Evolutionary conservation across 2,329 filamentous ascomycete genomes (phyloP).

Genomic region (Trichoderma asperellum): DNA sequence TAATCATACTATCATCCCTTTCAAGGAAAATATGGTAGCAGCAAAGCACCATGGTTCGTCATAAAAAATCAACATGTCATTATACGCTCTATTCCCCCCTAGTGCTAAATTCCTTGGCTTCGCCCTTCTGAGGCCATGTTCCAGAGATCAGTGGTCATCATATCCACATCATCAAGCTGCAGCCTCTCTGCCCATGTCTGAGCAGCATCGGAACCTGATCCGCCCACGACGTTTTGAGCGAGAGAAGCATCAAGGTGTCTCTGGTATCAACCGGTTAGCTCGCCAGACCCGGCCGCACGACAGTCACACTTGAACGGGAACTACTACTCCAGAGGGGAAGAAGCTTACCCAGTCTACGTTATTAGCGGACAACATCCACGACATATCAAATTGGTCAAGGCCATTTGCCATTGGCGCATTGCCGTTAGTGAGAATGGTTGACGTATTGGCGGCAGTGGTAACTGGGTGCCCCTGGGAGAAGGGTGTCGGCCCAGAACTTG

Average conservation of each 20-base stretch:
- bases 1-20: not conserved
- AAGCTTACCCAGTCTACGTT: constrained; percentile 47
- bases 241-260: constrained; percentile 39
- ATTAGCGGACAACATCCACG: constrained; percentile 42
- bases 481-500: constrained; percentile 12
- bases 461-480: not conserved
- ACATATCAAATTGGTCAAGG: constrained; percentile 40
- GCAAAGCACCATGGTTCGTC: not conserved
- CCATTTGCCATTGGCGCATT: constrained; percentile 9
- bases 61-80: not conserved
- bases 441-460: not conserved
- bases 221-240: constrained; percentile 39
- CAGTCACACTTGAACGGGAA: no score
- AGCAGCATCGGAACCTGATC: constrained; percentile 36
- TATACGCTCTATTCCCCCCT: not conserved
- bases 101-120: constrained; percentile 9
- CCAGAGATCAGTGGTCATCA: constrained; percentile 36
- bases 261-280: constrained; percentile 4
- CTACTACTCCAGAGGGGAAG: not conserved
- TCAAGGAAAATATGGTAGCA: not conserved
- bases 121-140: constrained; percentile 26
- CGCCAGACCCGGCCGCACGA: not conserved
- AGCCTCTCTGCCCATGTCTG: constrained; percentile 40
- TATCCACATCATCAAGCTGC: constrained; percentile 36
- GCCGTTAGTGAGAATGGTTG: not conserved